A percentile compares a stretch with the other conserved stretches of the same genome.
Evolutionary conservation across 2,329 filamentous ascomycete species (phyloP).

Genomic region (Ceratocystis cubensis): DNA sequence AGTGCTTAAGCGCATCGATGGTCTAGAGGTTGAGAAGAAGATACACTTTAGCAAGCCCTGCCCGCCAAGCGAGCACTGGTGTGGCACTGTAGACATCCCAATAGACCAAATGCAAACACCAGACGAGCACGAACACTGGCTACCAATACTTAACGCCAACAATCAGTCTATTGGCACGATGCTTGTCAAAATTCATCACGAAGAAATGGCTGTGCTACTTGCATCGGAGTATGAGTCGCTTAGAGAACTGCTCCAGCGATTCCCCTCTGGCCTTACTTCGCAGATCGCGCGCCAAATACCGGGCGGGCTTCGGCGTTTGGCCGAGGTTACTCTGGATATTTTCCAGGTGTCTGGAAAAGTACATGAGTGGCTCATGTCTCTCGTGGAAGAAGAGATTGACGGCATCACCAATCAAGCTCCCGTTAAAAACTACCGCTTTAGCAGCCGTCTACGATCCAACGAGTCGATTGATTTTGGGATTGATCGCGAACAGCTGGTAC

Average conservation of each 20-base stretch:
- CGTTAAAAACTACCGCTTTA: slow-evolving; percentile 61
- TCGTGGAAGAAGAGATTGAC: slow-evolving; percentile 96
- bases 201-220: slow-evolving; percentile 82
- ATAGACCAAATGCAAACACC: slow-evolving; percentile 66
- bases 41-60: slow-evolving; percentile 17
- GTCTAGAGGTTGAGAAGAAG: slow-evolving; percentile 26
- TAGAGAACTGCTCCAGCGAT: slow-evolving; percentile 71
- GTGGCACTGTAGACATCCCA: slow-evolving; percentile 68
- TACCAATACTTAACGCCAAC: slow-evolving; percentile 63
- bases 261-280: slow-evolving; percentile 68
- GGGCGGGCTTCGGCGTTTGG: slow-evolving; percentile 62
- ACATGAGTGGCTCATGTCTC: slow-evolving; percentile 77
- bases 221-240: slow-evolving; percentile 73
- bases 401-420: slow-evolving; percentile 73
- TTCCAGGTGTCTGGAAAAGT: slow-evolving; percentile 83
- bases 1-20: slow-evolving; percentile 54
- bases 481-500: slow-evolving; percentile 59
- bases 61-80: slow-evolving; percentile 39
- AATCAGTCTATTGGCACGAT: slow-evolving; percentile 71
- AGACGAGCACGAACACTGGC: slow-evolving; percentile 78
- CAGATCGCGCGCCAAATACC: slow-evolving; percentile 73
- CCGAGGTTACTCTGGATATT: slow-evolving; percentile 81
- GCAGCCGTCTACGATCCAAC: slow-evolving; percentile 55
- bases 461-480: slow-evolving; percentile 51
- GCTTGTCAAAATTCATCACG: slow-evolving; percentile 68